These are phyloP conservation scores for Ceratobasidium sp. DNA, from an alignment of 1,284 basidiomycete species.

Conservation along the genomic window DNA sequence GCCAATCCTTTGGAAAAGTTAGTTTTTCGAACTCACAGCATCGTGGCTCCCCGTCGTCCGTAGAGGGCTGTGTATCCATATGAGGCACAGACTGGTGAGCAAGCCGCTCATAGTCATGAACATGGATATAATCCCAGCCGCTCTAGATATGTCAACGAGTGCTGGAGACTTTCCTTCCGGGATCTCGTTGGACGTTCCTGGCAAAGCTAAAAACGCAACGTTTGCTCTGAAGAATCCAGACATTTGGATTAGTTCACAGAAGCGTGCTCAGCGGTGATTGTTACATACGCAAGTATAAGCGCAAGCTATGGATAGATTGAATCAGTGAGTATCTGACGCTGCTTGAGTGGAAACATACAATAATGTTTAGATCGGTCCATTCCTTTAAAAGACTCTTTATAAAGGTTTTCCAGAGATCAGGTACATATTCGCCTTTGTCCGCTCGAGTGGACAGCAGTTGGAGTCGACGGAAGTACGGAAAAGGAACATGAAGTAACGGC, in stretches of 20 bases:
- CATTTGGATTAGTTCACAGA: neutral
- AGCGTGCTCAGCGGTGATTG: neutral
- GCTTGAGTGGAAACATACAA: neutral
- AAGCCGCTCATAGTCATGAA: slow-evolving; percentile 36
- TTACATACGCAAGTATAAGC: slow-evolving; percentile 24
- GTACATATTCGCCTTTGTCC: slow-evolving; percentile 27
- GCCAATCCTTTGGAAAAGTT: neutral
- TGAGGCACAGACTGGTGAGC: slow-evolving; percentile 24
- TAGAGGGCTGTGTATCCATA: slow-evolving; percentile 34
- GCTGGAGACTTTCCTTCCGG: neutral
- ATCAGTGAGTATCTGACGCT: neutral
- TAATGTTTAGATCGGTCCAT: slow-evolving; percentile 34
- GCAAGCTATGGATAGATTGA: slow-evolving; percentile 12
- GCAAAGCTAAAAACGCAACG: slow-evolving; percentile 35
- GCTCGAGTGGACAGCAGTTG: slow-evolving; percentile 8
- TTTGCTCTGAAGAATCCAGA: slow-evolving; percentile 17
- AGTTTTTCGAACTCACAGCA: slow-evolving; percentile 9
- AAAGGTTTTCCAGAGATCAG: slow-evolving; percentile 27
- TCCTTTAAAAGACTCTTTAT: slow-evolving; percentile 33
- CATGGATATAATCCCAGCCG: slow-evolving; percentile 37
- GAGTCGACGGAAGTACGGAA: slow-evolving; percentile 31
- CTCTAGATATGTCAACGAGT: slow-evolving; percentile 22
- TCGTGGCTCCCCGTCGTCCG: slow-evolving; percentile 14
- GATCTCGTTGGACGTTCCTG: slow-evolving; percentile 11
- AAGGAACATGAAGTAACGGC: slow-evolving; percentile 23